phyloP scores from a whole-genome alignment of 768 basidiomycete genomes.

The Pleurotus citrinopileatus region DNA sequence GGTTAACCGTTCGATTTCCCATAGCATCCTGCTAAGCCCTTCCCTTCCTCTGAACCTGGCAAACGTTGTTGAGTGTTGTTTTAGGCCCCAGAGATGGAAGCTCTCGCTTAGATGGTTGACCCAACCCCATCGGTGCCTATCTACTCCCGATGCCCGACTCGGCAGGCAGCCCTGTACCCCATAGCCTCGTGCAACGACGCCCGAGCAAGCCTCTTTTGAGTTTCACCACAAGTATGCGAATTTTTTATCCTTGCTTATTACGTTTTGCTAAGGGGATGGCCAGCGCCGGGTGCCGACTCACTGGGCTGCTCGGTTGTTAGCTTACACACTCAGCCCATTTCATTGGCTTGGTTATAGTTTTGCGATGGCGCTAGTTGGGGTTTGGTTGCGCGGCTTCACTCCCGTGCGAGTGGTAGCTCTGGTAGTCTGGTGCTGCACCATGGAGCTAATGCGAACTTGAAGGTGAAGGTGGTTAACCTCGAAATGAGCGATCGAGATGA shows the following conservation, averaged over 20 bases:
- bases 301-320: neutral
- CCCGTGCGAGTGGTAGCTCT: neutral
- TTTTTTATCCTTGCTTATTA: neutral
- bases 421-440: neutral
- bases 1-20: neutral
- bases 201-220: slow-evolving; percentile 6
- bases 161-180: slow-evolving; percentile 1
- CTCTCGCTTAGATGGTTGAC: slow-evolving; percentile 8
- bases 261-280: neutral
- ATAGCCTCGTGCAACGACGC: slow-evolving; percentile 8
- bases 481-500: neutral
- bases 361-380: neutral
- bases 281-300: neutral
- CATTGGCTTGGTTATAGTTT: neutral
- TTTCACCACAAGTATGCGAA: neutral
- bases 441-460: neutral
- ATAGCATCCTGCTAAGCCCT: neutral
- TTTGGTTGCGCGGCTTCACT: neutral
- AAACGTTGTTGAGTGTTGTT: neutral
- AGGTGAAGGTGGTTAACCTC: neutral
- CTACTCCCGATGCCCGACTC: slow-evolving; percentile 9
- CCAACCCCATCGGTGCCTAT: slow-evolving; percentile 10
- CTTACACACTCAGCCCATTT: neutral
- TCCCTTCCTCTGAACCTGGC: neutral
- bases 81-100: neutral